Base-by-base conservation (phyloP, 140 eudicot species). In the Oenanthe javanica region DNA sequence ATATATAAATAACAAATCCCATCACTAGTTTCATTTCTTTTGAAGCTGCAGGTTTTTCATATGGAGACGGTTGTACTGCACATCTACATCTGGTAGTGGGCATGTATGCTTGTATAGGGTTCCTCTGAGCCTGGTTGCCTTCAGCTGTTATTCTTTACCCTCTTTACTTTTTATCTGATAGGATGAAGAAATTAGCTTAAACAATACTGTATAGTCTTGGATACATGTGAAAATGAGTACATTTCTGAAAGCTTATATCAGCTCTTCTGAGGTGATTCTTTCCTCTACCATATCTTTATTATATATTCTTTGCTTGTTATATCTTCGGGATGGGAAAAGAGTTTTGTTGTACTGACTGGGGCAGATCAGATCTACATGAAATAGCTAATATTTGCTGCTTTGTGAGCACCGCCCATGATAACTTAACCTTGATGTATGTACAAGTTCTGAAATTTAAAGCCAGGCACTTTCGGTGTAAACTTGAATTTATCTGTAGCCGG, bases 1-100 rank as follows among this genome's bases (percentile, higher is more conserved):
- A 31, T 77, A 77, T 72, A 70, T 82, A 82, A 42, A 11, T 77
- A 49, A 19, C 40, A 25, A 51, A 77, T 66, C 49, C 57, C 51
- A n/a, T 69, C 46, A 2, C 21, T 49, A 15, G 38, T 10, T 61
- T 36, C 19, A 61, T 61, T 21, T 31, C 75, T 36, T 69, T 36
- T 36, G 36, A 55, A 75, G 78, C 40, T 48, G 59, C 51, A 55
- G 64, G 50, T 51, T 40, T 54, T 57, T 40, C 19, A 51, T 64
- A 38, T 16, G 4, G 14, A 40, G 25, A 7, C 1, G 75, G 21
- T 70, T 38, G 36, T 64, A 70, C 48, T 69, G 49, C 76, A 8
- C 25, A 42, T 38, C 48, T 36, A 70, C 31, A 31, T 40, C 75
- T 16, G n/a, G 12, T 71, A 70, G 18, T 19, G 75, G 27, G 76